A percentile compares a stretch with the other conserved stretches of the same genome.
Conservation (phyloP, 1,139 yeast species). For the Pichia kudriavzevii region DNA sequence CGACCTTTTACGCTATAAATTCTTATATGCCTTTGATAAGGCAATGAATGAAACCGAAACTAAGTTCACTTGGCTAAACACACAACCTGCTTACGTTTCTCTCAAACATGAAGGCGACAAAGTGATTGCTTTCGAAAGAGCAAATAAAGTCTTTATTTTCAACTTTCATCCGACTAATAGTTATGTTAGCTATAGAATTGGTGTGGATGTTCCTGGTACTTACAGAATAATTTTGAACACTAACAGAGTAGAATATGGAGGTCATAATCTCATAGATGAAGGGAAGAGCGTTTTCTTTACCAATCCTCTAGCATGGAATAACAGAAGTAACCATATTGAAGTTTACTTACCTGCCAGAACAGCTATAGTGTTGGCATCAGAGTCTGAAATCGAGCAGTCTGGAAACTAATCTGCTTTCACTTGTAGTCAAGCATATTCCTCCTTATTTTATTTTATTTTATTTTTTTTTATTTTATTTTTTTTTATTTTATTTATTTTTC, state of each 20-base stretch:
- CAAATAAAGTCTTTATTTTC: slow-evolving; percentile 75
- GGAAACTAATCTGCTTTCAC: too few species aligned
- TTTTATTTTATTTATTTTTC: too few species aligned
- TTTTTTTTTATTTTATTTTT: background rate
- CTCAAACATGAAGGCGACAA: slow-evolving; percentile 85
- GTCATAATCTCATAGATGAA: slow-evolving; percentile 68
- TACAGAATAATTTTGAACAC: slow-evolving; percentile 71
- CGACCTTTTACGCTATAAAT: slow-evolving; percentile 69
- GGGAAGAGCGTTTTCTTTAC: slow-evolving; percentile 52
- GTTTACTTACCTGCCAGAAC: slow-evolving; percentile 81
- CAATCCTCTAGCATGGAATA: slow-evolving; percentile 71
- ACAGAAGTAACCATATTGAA: slow-evolving; percentile 66
- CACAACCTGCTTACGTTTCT: slow-evolving; percentile 72
- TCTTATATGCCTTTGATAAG: slow-evolving; percentile 68
- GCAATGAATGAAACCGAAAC: slow-evolving; percentile 77
- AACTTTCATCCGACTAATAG: slow-evolving; percentile 85
- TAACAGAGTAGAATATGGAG: slow-evolving; percentile 69
- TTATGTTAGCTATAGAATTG: slow-evolving; percentile 79
- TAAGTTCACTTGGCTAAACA: slow-evolving; percentile 61
- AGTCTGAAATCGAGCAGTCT: slow-evolving; percentile 20
- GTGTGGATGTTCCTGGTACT: slow-evolving; percentile 72
- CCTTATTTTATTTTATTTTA: background rate
- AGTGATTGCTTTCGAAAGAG: slow-evolving; percentile 81
- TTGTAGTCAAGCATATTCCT: slow-evolving; percentile 1
- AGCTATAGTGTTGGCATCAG: slow-evolving; percentile 61